Percentiles rank a stretch among this genome's conserved stretches.
phyloP scores from a whole-genome alignment of 768 basidiomycete genomes.

The Gymnopilus junonius region DNA sequence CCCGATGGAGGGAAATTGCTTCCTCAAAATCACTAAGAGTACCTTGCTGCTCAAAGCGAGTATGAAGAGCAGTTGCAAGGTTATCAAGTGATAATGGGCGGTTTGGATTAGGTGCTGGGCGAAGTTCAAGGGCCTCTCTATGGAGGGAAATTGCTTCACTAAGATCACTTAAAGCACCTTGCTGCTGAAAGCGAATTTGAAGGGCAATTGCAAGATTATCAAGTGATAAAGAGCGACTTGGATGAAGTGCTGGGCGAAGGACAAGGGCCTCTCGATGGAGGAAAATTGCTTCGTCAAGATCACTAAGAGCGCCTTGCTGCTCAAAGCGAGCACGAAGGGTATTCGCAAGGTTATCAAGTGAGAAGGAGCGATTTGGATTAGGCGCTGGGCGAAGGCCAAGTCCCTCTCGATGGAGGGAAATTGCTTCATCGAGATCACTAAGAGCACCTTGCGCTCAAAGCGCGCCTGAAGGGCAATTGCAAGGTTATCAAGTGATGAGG shows the following conservation, averaged over 20 bases:
- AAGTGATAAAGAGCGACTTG: neutral
- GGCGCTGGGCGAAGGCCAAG: no score
- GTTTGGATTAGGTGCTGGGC: neutral
- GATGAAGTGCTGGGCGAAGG: neutral
- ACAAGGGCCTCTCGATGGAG: neutral
- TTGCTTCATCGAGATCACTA: no score
- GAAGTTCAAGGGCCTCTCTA: slow-evolving; percentile 1
- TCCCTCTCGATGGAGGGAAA: no score
- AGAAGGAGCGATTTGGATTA: no score
- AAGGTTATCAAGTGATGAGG: no score
- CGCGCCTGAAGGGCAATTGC: no score
- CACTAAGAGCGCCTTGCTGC: neutral
- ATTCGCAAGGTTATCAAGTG: no score
- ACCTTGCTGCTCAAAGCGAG: slow-evolving; percentile 1
- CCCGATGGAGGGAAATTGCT: slow-evolving; percentile 1
- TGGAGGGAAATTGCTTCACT: slow-evolving; percentile 8
- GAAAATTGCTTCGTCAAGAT: neutral
- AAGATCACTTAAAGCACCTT: neutral
- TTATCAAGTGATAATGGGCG: neutral
- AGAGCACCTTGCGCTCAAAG: no score
- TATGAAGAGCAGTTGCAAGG: slow-evolving; percentile 4
- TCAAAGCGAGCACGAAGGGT: slow-evolving; percentile 2
- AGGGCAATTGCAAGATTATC: slow-evolving; percentile 1
- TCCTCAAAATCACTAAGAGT: neutral
- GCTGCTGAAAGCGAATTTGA: neutral